These are phyloP conservation scores for Bacidia rubella DNA, from an alignment of 495 filamentous ascomycete species.

Conservation along the genomic window DNA sequence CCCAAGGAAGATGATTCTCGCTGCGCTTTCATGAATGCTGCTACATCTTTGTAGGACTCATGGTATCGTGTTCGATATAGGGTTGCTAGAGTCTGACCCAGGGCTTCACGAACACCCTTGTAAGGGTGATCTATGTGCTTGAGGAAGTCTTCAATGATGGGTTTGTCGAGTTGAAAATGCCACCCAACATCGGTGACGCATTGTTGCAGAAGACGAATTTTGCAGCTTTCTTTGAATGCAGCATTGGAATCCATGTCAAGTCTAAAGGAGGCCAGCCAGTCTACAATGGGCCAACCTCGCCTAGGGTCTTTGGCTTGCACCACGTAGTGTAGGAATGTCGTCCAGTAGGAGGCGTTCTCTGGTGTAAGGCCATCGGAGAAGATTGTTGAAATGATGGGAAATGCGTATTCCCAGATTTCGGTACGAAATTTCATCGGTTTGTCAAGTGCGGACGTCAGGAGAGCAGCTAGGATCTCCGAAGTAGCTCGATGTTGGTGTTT, in stretches of 20 bases:
- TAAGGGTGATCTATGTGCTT: constrained; percentile 92
- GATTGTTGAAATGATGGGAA: constrained; percentile 75
- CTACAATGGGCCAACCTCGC: constrained; percentile 71
- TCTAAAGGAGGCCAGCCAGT: constrained; percentile 71
- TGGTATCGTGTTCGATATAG: constrained; percentile 86
- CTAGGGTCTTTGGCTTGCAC: constrained; percentile 75
- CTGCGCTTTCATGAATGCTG: constrained; percentile 62
- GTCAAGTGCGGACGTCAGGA: constrained; percentile 64
- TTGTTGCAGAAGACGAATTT: constrained; percentile 83
- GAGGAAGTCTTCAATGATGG: constrained; percentile 80
- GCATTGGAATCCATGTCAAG: constrained; percentile 92
- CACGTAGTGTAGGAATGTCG: constrained; percentile 78
- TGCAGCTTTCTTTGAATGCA: constrained; percentile 97
- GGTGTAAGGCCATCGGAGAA: constrained; percentile 84
- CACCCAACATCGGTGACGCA: constrained; percentile 79
- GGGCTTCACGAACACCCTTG: constrained; percentile 88
- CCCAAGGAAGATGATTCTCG: constrained; percentile 70
- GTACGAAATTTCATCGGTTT: constrained; percentile 53
- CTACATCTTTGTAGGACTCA: constrained; percentile 74
- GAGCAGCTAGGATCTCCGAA: constrained; percentile 78
- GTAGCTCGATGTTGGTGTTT: constrained; percentile 97
- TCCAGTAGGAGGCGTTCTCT: constrained; percentile 90
- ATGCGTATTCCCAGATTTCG: constrained; percentile 73
- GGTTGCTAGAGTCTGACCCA: constrained; percentile 75
- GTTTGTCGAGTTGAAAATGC: constrained; percentile 90